phyloP scores from a whole-genome alignment of 305 asterid genomes.

The Plantago coronopus region DNA sequence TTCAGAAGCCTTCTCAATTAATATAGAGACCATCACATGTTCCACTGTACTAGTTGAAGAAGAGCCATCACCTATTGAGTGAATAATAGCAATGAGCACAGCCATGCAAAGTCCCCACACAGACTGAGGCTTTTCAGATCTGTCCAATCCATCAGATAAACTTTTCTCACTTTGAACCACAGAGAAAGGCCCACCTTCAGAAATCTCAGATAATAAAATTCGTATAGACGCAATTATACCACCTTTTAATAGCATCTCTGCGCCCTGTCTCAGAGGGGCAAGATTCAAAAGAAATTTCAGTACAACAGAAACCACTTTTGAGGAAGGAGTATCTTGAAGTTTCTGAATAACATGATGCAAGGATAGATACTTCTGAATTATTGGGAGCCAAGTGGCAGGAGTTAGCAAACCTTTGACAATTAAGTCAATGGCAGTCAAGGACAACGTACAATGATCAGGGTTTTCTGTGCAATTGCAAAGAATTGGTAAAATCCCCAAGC shows the following conservation, averaged over 20 bases:
- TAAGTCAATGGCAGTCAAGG: slow-evolving; percentile 62
- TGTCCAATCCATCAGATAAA: slow-evolving; percentile 34
- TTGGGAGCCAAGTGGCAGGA: slow-evolving; percentile 71
- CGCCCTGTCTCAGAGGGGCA: slow-evolving; percentile 68
- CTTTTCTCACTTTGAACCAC: slow-evolving; percentile 44
- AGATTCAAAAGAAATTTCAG: slow-evolving; percentile 80
- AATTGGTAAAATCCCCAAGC: slow-evolving; percentile 70
- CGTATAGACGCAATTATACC: slow-evolving; percentile 67
- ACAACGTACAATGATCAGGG: slow-evolving; percentile 51
- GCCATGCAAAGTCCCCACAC: slow-evolving; percentile 94
- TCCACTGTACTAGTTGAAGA: slow-evolving; percentile 52
- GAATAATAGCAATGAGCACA: slow-evolving; percentile 71
- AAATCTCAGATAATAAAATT: slow-evolving; percentile 45
- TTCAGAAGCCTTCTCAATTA: slow-evolving; percentile 71
- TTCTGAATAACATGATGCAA: slow-evolving; percentile 56
- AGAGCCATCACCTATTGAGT: slow-evolving; percentile 62
- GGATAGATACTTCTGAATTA: slow-evolving; percentile 65
- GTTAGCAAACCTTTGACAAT: slow-evolving; percentile 63
- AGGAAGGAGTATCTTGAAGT: slow-evolving; percentile 50
- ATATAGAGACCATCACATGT: slow-evolving; percentile 64
- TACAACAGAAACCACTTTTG: slow-evolving; percentile 39
- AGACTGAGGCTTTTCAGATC: slow-evolving; percentile 48
- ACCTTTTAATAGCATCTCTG: slow-evolving; percentile 72
- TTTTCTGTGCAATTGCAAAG: slow-evolving; percentile 65
- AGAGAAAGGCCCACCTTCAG: slow-evolving; percentile 43